These are phyloP conservation scores for Echites panduratus DNA, from an alignment of 257 asterid genomes.

Conservation along the genomic window DNA sequence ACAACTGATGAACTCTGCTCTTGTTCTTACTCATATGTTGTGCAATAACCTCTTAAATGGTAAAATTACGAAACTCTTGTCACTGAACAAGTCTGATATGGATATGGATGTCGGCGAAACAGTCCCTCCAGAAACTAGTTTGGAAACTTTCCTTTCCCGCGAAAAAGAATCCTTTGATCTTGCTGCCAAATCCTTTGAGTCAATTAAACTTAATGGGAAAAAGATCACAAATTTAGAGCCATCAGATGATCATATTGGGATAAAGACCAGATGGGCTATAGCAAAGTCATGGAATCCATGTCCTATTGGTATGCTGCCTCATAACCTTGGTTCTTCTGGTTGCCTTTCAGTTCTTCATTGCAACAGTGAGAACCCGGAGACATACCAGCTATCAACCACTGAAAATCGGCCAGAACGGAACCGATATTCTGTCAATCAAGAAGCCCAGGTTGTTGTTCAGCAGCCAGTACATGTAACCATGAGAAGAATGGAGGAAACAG, in stretches of 20 bases:
- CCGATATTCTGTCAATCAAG: conserved; percentile 41
- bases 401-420: conserved; percentile 18
- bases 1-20: conserved; percentile 36
- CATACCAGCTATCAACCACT: conserved; percentile 12
- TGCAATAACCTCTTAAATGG: conserved; percentile 42
- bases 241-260: conserved; percentile 7
- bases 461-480: conserved; percentile 19
- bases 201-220: conserved; percentile 21
- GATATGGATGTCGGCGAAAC: conserved; percentile 17
- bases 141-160: conserved; percentile 27
- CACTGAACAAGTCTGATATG: conserved; percentile 18
- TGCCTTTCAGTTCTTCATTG: conserved; percentile 46
- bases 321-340: conserved; percentile 53
- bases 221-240: conserved; percentile 24
- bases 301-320: conserved; percentile 82
- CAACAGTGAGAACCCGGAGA: conserved; percentile 21
- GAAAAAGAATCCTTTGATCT: conserved; percentile 41
- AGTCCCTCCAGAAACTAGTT: conserved; percentile 9
- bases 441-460: conserved; percentile 31
- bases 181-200: conserved; percentile 48
- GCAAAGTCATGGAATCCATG: conserved; percentile 63
- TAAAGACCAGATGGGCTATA: conserved; percentile 42
- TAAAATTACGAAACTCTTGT: conserved; percentile 55
- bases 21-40: conserved; percentile 42
- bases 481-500: conserved; percentile 30